These are phyloP conservation scores for Chaetomium sp. DNA, from an alignment of 2,329 filamentous ascomycete genomes.

Conservation along the genomic window DNA sequence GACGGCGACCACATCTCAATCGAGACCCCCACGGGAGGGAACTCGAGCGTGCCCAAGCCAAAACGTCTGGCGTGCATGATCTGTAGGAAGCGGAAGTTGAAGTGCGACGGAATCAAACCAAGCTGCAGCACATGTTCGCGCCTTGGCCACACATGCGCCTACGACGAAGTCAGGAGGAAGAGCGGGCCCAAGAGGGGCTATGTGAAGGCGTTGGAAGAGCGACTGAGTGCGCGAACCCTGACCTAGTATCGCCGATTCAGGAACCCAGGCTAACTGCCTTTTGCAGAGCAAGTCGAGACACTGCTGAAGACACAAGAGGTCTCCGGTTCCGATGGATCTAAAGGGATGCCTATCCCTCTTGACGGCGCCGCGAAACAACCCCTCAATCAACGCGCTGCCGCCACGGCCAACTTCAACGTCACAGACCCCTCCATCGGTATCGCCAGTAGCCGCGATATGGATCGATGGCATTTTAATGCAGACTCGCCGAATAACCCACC, in stretches of 20 bases:
- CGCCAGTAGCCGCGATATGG: constrained; percentile 51
- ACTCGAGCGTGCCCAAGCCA: constrained; percentile 68
- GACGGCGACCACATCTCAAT: constrained; percentile 26
- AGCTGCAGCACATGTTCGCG: constrained; percentile 87
- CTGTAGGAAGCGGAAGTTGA: constrained; percentile 87
- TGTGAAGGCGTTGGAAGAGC: constrained; percentile 89
- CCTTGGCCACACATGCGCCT: constrained; percentile 84
- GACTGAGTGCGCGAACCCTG: constrained; percentile 68
- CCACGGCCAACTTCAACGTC: constrained; percentile 46
- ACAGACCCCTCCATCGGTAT: constrained; percentile 53
- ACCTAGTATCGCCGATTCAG: neutral
- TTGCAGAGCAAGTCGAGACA: constrained; percentile 85
- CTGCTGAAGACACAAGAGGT: constrained; percentile 79
- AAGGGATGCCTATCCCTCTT: constrained; percentile 40
- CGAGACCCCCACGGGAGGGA: constrained; percentile 41
- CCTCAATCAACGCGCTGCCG: constrained; percentile 38
- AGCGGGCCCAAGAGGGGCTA: constrained; percentile 93
- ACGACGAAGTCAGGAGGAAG: constrained; percentile 91
- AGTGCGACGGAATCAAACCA: constrained; percentile 82
- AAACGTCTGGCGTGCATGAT: constrained; percentile 95
- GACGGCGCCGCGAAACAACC: constrained; percentile 37
- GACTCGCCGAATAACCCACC: constrained; percentile 52
- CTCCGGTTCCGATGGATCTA: constrained; percentile 42
- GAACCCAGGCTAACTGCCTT: constrained; percentile 29
- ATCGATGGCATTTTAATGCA: constrained; percentile 57